Evolutionary conservation across 2,329 filamentous ascomycete genomes (phyloP).

Genomic region (Diplodia seriata): DNA sequence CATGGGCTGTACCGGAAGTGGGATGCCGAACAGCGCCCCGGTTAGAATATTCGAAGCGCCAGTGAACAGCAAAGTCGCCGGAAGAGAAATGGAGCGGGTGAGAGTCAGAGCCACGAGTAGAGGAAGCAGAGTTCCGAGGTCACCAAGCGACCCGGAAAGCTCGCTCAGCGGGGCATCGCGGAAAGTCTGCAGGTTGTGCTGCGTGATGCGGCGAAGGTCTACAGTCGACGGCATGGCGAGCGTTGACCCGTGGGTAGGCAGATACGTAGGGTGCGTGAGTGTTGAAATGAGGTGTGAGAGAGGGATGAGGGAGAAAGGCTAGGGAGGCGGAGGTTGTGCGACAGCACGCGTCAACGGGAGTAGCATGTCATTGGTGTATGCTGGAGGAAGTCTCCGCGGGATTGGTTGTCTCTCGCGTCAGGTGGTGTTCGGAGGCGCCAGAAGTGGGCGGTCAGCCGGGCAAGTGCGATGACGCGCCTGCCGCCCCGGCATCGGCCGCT

Average conservation of each 20-base stretch:
- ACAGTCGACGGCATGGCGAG: conserved; percentile 19
- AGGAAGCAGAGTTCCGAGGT: conserved; percentile 87
- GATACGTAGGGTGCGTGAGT: not conserved
- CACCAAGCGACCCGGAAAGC: conserved; percentile 86
- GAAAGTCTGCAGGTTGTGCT: conserved; percentile 64
- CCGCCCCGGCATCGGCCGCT: conserved; percentile 19
- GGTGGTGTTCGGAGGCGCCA: conserved; percentile 7
- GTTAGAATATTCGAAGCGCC: conserved; percentile 87
- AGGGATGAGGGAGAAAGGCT: not conserved
- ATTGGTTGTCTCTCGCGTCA: conserved; percentile 13
- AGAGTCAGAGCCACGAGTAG: conserved; percentile 85
- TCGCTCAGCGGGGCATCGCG: conserved; percentile 69
- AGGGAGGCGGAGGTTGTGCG: conserved; percentile 6
- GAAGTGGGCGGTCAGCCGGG: conserved; percentile 26
- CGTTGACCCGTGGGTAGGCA: not conserved
- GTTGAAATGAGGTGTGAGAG: not conserved
- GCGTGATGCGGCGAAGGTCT: conserved; percentile 41
- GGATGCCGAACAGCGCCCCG: conserved; percentile 83
- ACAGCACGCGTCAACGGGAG: not conserved
- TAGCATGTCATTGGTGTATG: conserved; percentile 9
- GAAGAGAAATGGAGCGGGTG: conserved; percentile 78
- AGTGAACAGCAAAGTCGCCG: conserved; percentile 85
- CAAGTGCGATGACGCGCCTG: not conserved
- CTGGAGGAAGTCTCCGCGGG: conserved; percentile 9
- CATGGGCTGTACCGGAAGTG: conserved; percentile 84